phyloP scores from a whole-genome alignment of 2,329 filamentous ascomycete genomes.

The Cercospora nicotianae region DNA sequence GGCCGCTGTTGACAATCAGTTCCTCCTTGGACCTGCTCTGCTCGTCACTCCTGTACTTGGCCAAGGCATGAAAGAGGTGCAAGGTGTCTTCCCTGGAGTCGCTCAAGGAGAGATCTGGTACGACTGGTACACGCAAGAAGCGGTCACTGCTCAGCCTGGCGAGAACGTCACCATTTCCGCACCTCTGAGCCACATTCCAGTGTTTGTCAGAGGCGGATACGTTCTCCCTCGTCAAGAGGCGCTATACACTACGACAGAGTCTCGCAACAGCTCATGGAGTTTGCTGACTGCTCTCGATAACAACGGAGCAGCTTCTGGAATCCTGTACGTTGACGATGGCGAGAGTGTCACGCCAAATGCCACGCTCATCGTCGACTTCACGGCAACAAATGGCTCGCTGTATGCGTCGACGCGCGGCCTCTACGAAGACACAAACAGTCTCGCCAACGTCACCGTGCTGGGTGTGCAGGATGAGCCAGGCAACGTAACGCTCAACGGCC shows the following conservation, averaged over 20 bases:
- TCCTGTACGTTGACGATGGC: slow-evolving; percentile 73
- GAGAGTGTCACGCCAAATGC: slow-evolving; percentile 61
- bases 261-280: slow-evolving; percentile 65
- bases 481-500: slow-evolving; percentile 57
- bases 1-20: slow-evolving; percentile 67
- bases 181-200: slow-evolving; percentile 67
- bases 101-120: slow-evolving; percentile 66
- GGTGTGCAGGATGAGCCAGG: slow-evolving; percentile 50
- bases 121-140: slow-evolving; percentile 72
- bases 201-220: slow-evolving; percentile 68
- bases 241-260: slow-evolving; percentile 64
- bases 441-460: slow-evolving; percentile 64
- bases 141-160: slow-evolving; percentile 53
- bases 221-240: slow-evolving; percentile 69
- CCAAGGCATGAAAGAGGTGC: slow-evolving; percentile 61
- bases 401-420: slow-evolving; percentile 52
- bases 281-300: slow-evolving; percentile 62
- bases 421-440: slow-evolving; percentile 57
- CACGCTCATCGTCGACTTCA: slow-evolving; percentile 54
- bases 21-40: slow-evolving; percentile 66
- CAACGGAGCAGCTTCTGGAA: slow-evolving; percentile 58
- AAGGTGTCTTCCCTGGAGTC: slow-evolving; percentile 69
- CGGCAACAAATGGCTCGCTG: slow-evolving; percentile 49
- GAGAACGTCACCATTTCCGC: slow-evolving; percentile 62
- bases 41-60: slow-evolving; percentile 68